Evolutionary conservation across 192 early-diverging fungal species (phyloP), one percentile per base, ranked within the genome.

Genomic region (Obelidium mucronatum): DNA sequence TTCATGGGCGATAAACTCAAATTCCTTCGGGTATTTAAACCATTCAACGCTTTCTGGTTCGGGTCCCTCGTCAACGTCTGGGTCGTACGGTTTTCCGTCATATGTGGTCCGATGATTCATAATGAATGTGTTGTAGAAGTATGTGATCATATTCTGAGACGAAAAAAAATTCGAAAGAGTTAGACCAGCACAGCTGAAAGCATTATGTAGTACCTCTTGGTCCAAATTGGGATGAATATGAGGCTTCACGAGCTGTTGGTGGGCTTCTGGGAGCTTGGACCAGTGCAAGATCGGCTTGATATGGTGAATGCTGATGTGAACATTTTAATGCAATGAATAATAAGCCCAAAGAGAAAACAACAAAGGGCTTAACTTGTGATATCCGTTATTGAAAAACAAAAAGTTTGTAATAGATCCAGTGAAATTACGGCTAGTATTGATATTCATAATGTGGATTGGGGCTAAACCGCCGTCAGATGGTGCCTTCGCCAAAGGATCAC

Each of bases 311-410:
- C 44, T 48, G 44, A 15, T 6, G 44, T n/a, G n/a, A n/a, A n/a
- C n/a, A n/a, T n/a, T n/a, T n/a, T n/a, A n/a, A n/a, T n/a, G n/a
- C n/a, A n/a, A n/a, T n/a, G n/a, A n/a, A n/a, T n/a, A n/a, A n/a
- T n/a, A n/a, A n/a, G n/a, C n/a, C n/a, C n/a, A n/a, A n/a, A n/a
- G n/a, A n/a, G n/a, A n/a, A n/a, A n/a, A n/a, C n/a, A n/a, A n/a
- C n/a, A n/a, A n/a, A n/a, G n/a, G n/a, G n/a, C n/a, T n/a, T n/a
- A n/a, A 48, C 26, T 28, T 28, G 5, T 60, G 58, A 33, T 24
- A 60, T 15, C 58, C 58, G 33, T 60, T 60, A 33, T 60, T 60
- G 26, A 60, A 60, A 28, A 60, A 60, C 58, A 60, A 33, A 24
- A 28, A 15, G 26, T 60, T 60, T 28, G 58, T 60, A 8, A 60